Evolutionary conservation across 176 grass and related monocot species (phyloP), one percentile per base, ranked within the genome.

Genomic region (Oryza nivara): DNA sequence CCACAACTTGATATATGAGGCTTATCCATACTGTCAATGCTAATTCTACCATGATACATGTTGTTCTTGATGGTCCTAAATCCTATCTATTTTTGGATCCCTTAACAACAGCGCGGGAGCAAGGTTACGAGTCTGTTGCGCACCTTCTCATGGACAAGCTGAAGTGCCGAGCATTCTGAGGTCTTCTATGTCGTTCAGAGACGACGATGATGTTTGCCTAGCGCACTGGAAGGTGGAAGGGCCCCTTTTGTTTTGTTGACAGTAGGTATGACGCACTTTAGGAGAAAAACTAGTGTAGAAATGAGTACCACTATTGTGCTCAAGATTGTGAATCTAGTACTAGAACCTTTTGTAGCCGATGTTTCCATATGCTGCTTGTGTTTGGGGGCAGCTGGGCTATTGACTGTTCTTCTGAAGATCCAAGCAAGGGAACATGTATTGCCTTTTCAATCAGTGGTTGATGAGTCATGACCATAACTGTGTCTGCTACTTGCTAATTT

Each of bases 121-220:
- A 92, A 88, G 94, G 94, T 25, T 94, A 89, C 58, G 79, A 80
- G 51, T 97, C 94, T 12, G 94, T 97, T 22, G 94, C 94, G 1
- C 94, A 97, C 81, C 86, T 97, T 70, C 92, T 97, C 41, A 97
- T 97, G 94, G 94, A 94, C 70, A 82, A 60, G 77, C 89, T 97
- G 65, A 94, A 92, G 86, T 40, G 65, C 67, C n/a, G 69, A 66
- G 87, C 68, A 79, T 78, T 61, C 60, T 82, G 79, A 90, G 0
- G 44, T 82, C 81, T 79, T 84, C 63, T 75, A 13, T 26, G 82
- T 75, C 40, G 32, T 85, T 71, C 3, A 61, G 65, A 61, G 56
- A 61, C 0, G 58, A 23, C 51, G 72, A 25, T 74, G 81, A 19
- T 48, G n/a, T 6, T 41, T 72, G 34, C 6, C 6, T 41, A 70